These are phyloP conservation scores for Zostera marina DNA, from an alignment of 116 monocot species.

Conservation along the genomic window DNA sequence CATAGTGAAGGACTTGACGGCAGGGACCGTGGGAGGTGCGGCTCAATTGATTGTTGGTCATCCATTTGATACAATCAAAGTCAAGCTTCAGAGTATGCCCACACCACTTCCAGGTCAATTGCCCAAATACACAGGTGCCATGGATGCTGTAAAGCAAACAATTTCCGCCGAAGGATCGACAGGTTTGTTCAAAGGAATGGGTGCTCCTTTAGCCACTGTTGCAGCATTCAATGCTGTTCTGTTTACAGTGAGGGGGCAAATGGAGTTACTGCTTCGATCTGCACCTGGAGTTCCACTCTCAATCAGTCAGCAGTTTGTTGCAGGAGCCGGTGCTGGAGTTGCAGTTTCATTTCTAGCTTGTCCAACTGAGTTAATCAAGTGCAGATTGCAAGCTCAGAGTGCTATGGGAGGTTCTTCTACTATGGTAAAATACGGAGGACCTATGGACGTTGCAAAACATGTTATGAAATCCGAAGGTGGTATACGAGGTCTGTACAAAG, in stretches of 20 bases:
- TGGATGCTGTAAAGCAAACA: conserved; percentile 93
- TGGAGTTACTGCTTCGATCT: conserved; percentile 64
- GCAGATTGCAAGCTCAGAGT: conserved; percentile 96
- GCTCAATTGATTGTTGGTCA: conserved; percentile 87
- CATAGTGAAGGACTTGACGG: conserved; percentile 66
- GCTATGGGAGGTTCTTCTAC: conserved; percentile 37
- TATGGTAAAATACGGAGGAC: conserved; percentile 68
- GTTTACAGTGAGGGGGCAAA: conserved; percentile 81
- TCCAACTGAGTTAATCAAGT: conserved; percentile 90
- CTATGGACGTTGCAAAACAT: conserved; percentile 78
- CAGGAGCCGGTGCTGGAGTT: conserved; percentile 83
- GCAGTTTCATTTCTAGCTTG: conserved; percentile 86
- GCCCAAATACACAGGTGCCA: conserved; percentile 66
- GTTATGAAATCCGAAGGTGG: conserved; percentile 79
- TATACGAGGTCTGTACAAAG: conserved; percentile 59
- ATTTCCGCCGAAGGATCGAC: conserved; percentile 66
- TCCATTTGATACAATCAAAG: conserved; percentile 94
- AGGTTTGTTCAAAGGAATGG: conserved; percentile 96
- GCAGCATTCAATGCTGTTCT: conserved; percentile 92
- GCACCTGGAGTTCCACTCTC: conserved; percentile 49
- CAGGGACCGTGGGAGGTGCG: conserved; percentile 81
- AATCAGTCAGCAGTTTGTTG: conserved; percentile 65
- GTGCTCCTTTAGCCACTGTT: conserved; percentile 86
- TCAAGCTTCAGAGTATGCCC: conserved; percentile 92
- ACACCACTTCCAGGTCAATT: conserved; percentile 73